Evolutionary conservation across 2,329 filamentous ascomycete genomes (phyloP).

Genomic region (Lasiodiplodia gonubiensis): DNA sequence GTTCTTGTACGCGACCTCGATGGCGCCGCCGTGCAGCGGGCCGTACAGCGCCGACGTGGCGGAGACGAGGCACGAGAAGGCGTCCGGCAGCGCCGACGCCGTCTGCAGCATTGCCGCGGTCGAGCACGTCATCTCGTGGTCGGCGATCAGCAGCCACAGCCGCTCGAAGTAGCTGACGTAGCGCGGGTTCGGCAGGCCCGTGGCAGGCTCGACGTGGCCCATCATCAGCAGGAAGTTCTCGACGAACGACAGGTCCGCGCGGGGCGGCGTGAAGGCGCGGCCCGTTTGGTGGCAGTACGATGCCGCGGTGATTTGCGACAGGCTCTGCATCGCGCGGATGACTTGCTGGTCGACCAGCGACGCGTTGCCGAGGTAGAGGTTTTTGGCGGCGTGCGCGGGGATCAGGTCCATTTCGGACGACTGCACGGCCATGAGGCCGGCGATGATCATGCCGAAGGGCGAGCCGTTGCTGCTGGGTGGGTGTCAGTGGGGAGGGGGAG

Average conservation of each 20-base stretch:
- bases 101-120: constrained; percentile 63
- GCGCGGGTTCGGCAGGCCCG: constrained; percentile 56
- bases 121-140: constrained; percentile 65
- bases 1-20: constrained; percentile 62
- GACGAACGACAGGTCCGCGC: constrained; percentile 50
- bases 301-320: constrained; percentile 48
- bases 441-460: constrained; percentile 42
- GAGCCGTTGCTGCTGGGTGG: constrained; percentile 36
- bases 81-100: constrained; percentile 62
- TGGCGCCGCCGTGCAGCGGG: constrained; percentile 65
- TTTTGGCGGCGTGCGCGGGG: constrained; percentile 34
- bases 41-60: constrained; percentile 62
- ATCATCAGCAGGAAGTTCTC: constrained; percentile 63
- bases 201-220: constrained; percentile 56
- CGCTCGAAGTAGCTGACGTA: constrained; percentile 59
- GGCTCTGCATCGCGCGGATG: constrained; percentile 43
- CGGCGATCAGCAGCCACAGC: constrained; percentile 62
- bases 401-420: constrained; percentile 19
- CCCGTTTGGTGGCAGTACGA: constrained; percentile 60
- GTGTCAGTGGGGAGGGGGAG: not conserved
- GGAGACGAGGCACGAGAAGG: constrained; percentile 58
- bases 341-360: constrained; percentile 59
- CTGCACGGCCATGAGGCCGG: constrained; percentile 54
- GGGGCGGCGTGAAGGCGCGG: constrained; percentile 58
- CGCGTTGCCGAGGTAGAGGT: constrained; percentile 56